Base-by-base conservation (phyloP, 495 filamentous ascomycete genomes). In the Talaromyces ruber region DNA sequence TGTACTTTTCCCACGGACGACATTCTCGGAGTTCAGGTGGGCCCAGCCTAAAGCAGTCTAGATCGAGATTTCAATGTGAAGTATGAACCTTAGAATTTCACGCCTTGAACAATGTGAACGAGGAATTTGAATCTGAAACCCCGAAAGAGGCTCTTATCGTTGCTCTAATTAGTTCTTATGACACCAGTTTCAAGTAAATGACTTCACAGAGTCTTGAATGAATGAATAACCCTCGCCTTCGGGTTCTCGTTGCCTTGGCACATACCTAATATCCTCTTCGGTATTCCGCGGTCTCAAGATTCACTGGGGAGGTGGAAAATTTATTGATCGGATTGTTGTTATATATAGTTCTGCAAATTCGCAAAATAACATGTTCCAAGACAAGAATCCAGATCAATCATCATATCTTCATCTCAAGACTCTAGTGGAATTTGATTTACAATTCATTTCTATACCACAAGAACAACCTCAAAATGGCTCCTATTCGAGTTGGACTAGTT, bases 401-500 rank as follows among this genome's bases (percentile, higher is more conserved):
- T 11, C 30, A n/a, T n/a, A n/a, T n/a, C n/a, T n/a, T n/a, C n/a
- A n/a, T n/a, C n/a, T n/a, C n/a, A 12, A 11, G 30, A 34, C 30
- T 34, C 30, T 34, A 39, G 14, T 39, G 34, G 16, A 39, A 39
- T 39, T 39, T 16, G 34, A 14, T 39, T 34, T 2, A 11, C 14
- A 14, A 16, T 16, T 9, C 34, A 16, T 39, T n/a, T 39, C 11
- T 6, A 11, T 16, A 16, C 34, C 8, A 21, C 43, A 47, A 47
- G 18, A 21, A 47, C 21, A 21, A 8, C 39, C 43, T 55, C 28
- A 61, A 61, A 28, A 82, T 82, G 79, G 65, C 78, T 28, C 81
- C 74, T 45, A 81, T 85, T 64, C 76, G 79, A 60, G 64, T 85
- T 54, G 85, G 73, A 50, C 68, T 86, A 57, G 76, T 85, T 65